Base-by-base conservation (phyloP, 768 basidiomycete species). In the Floccularia luteovirens region DNA sequence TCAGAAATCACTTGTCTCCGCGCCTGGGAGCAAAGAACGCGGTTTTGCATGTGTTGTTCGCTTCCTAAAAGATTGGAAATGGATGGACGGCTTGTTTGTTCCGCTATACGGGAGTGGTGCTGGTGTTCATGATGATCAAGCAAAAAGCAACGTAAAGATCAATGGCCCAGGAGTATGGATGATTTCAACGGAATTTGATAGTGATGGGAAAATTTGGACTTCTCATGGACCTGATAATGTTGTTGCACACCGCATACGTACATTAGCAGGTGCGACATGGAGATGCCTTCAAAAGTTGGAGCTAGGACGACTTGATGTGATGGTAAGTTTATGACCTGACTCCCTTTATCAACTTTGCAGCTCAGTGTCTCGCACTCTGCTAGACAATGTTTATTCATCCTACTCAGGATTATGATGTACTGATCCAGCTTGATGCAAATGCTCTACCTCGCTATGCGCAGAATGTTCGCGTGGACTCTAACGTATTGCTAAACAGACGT, bases 311-410 rank as follows among this genome's bases (percentile, higher is more conserved):
- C 54, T 79, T 8, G 69, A 77, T 39, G 74, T 88, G 24, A 69
- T 75, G 69, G 88, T 90, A 65, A 36, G 51, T 34, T 32, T 42
- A 7, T 39, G 24, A n/a, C 6, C 3, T 44, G 17, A 34, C 5
- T 32, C 24, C 14, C 39, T 10, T 5, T n/a, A 33, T 30, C 8
- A 0, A 5, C 21, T 16, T 3, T 27, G 3, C 6, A 2, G 1
- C 36, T 32, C 27, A 14, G 41, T 17, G 13, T 27, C 12, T 19
- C 22, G 21, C 11, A 31, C 14, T 19, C 49, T 32, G 28, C 10
- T 21, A 94, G 92, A 64, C 74, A n/a, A 69, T 98, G 38, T 96
- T 97, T 63, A 63, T 75, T 7, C 90, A 94, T 48, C 87, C 92
- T 0, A 74, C 77, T 2, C 66, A 77, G 2, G 86, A 92, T 51